These are phyloP conservation scores for Cutaneotrichosporon sp. DNA, from an alignment of 1,284 basidiomycete genomes.

Conservation along the genomic window DNA sequence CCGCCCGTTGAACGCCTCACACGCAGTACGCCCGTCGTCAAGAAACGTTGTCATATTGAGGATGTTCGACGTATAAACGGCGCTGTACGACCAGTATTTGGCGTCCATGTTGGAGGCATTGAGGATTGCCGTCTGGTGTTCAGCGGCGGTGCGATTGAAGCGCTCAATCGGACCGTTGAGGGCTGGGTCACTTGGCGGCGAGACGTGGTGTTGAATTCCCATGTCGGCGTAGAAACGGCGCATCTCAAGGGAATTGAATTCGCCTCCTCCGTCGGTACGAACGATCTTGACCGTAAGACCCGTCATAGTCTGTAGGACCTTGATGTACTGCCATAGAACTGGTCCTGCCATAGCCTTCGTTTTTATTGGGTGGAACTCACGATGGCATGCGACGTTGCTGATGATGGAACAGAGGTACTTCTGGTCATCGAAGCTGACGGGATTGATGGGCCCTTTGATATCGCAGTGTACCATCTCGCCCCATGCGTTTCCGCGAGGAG, in stretches of 20 bases:
- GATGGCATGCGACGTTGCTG: not conserved
- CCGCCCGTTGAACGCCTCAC: slow-evolving; percentile 4
- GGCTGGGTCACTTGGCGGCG: slow-evolving; percentile 30
- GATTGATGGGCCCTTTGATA: slow-evolving; percentile 8
- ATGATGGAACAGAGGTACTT: not conserved
- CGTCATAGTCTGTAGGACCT: not conserved
- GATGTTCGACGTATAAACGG: slow-evolving; percentile 12
- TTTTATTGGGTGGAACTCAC: not conserved
- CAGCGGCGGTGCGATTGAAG: slow-evolving; percentile 33
- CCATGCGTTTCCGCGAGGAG: not conserved
- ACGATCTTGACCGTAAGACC: slow-evolving; percentile 3
- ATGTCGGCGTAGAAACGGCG: not conserved
- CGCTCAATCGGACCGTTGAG: slow-evolving; percentile 44
- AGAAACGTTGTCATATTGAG: slow-evolving; percentile 18
- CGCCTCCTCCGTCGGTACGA: slow-evolving; percentile 9
- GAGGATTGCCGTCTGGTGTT: slow-evolving; percentile 22
- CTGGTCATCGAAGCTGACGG: not conserved
- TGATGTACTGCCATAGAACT: not conserved
- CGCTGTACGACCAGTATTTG: slow-evolving; percentile 20
- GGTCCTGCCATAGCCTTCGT: not conserved
- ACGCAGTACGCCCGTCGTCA: slow-evolving; percentile 13
- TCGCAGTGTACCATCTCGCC: slow-evolving; percentile 15
- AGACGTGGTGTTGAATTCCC: slow-evolving; percentile 12
- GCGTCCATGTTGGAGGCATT: slow-evolving; percentile 8
- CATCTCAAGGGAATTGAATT: slow-evolving; percentile 4